A percentile compares a stretch with the other conserved stretches of the same genome.
Evolutionary conservation across 78 protist genomes (phyloP).

Genomic region (Emiliania huxleyi): DNA sequence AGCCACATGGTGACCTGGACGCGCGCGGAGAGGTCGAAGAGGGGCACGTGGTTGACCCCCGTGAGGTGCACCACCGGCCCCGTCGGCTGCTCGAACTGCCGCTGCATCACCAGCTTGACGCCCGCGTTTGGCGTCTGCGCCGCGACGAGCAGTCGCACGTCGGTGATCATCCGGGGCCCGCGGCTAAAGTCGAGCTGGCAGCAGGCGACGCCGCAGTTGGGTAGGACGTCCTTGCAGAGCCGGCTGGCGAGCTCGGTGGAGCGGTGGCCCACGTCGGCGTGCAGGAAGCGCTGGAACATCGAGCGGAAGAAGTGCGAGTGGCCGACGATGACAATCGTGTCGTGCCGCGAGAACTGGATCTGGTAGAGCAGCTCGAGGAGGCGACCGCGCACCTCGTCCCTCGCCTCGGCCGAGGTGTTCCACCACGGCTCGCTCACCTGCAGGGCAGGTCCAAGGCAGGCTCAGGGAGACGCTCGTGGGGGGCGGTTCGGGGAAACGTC

Average conservation of each 20-base stretch:
- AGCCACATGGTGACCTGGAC: background rate
- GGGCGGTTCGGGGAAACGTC: background rate
- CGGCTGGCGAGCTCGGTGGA: background rate
- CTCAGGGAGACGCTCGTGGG: background rate
- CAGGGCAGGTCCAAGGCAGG: no score
- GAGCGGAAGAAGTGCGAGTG: background rate
- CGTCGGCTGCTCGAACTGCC: background rate
- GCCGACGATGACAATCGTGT: background rate
- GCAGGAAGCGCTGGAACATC: background rate
- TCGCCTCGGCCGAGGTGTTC: background rate
- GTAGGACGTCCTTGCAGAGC: background rate
- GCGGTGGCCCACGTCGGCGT: no score
- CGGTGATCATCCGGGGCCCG: conserved; percentile 1
- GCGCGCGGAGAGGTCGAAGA: background rate
- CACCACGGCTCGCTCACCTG: conserved; percentile 7
- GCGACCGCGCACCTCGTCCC: background rate
- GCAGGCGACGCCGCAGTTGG: conserved; percentile 1
- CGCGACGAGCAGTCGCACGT: background rate
- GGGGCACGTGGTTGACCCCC: background rate
- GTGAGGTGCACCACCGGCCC: conserved; percentile 10
- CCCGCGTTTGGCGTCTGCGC: background rate
- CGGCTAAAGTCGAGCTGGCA: background rate
- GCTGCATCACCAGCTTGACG: conserved; percentile 8
- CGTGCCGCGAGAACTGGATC: background rate
- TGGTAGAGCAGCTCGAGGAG: background rate